A percentile compares a stretch with the other conserved stretches of the same genome.
Evolutionary conservation across 179 eudicot species (phyloP).

Genomic region (Gypsophila paniculata): DNA sequence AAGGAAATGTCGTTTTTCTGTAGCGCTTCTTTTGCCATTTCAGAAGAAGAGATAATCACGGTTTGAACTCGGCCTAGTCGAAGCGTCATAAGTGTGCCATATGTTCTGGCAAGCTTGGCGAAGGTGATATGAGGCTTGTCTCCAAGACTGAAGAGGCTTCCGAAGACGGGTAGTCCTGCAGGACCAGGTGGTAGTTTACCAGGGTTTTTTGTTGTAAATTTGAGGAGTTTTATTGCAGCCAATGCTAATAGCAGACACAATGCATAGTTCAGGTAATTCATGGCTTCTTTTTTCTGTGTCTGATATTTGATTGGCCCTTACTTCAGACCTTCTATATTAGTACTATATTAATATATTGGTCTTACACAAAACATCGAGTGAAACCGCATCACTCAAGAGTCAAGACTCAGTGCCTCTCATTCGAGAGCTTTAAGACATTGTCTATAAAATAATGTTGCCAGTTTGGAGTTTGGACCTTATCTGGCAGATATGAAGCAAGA

Average conservation of each 20-base stretch:
- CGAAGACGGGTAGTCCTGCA: constrained; percentile 28
- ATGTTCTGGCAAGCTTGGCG: constrained; percentile 28
- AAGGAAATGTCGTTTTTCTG: constrained; percentile 24
- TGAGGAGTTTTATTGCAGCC: constrained; percentile 21
- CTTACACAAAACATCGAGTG: too few relatives aligned
- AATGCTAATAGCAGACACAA: constrained; percentile 26
- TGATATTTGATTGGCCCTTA: not conserved
- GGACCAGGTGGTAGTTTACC: constrained; percentile 35
- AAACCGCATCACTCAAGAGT: too few relatives aligned
- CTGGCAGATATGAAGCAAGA: not conserved
- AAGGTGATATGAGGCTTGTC: constrained; percentile 29
- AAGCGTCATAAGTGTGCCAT: constrained; percentile 35
- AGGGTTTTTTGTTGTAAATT: constrained; percentile 1
- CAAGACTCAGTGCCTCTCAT: too few relatives aligned
- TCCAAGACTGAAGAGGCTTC: constrained; percentile 32
- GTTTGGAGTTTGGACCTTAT: not conserved
- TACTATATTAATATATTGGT: too few relatives aligned
- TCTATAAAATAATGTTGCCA: not conserved
- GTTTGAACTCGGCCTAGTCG: constrained; percentile 34
- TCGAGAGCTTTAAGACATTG: not conserved
- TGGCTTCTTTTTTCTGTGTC: not conserved
- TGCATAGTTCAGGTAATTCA: constrained; percentile 28
- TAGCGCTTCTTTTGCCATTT: constrained; percentile 31
- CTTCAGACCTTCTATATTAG: too few relatives aligned
- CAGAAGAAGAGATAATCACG: constrained; percentile 31